These are phyloP conservation scores for grape (Vitis vinifera) DNA, from an alignment of 164 flowering plant species.

Conservation along the genomic window DNA sequence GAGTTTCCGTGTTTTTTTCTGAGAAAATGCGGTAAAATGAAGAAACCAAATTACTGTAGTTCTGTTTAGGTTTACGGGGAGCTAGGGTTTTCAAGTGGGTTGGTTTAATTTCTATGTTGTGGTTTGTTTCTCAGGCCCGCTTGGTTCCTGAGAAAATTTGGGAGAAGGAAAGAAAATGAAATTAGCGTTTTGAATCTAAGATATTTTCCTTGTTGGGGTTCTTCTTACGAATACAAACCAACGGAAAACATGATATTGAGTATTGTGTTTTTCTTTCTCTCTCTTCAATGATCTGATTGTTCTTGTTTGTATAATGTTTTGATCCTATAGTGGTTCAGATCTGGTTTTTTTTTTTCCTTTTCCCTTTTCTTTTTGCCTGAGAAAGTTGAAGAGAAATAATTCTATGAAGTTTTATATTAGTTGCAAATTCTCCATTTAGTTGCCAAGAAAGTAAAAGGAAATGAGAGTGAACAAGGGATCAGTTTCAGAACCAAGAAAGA, in stretches of 20 bases:
- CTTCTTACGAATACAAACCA: too few species aligned
- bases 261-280: neutral
- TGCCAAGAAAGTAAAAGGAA: neutral
- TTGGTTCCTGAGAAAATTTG: neutral
- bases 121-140: neutral
- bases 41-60: neutral
- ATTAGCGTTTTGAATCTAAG: neutral
- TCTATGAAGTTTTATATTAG: neutral
- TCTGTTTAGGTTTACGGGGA: too few species aligned
- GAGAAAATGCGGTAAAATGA: neutral
- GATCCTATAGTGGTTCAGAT: too few species aligned
- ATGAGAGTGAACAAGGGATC: neutral
- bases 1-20: neutral
- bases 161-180: neutral
- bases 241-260: too few species aligned
- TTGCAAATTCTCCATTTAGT: neutral
- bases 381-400: too few species aligned
- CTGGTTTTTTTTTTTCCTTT: too few species aligned
- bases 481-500: neutral
- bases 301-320: too few species aligned
- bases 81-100: too few species aligned
- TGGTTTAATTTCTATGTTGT: neutral
- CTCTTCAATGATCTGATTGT: too few species aligned
- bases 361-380: too few species aligned
- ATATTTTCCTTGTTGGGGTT: too few species aligned